Conservation (phyloP, 2,329 filamentous ascomycete species). For the Talaromyces pinophilus region DNA sequence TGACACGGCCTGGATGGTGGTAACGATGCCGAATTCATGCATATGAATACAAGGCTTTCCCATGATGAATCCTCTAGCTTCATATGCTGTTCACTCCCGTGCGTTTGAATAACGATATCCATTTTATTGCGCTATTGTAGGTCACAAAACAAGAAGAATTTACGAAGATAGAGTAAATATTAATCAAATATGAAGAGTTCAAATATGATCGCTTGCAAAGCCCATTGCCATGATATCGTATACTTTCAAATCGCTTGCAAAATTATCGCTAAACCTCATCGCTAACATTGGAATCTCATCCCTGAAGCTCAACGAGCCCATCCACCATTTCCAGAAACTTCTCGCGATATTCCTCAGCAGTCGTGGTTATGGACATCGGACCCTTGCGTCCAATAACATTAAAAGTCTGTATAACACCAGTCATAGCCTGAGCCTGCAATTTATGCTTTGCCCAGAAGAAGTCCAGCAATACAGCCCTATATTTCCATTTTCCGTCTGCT, state of each 20-base stretch:
- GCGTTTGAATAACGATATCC: not conserved
- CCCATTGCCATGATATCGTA: not conserved
- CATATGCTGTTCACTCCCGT: not conserved
- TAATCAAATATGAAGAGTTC: not conserved
- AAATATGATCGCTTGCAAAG: not conserved
- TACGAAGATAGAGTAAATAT: not conserved
- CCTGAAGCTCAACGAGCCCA: constrained; percentile 44
- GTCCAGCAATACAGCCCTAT: constrained; percentile 68
- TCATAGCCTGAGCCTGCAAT: constrained; percentile 65
- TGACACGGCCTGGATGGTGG: not conserved
- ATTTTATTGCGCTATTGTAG: not conserved
- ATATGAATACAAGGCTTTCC: not conserved
- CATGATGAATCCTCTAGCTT: not conserved
- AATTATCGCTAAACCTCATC: not conserved
- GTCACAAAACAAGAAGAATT: not conserved
- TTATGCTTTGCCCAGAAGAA: constrained; percentile 80
- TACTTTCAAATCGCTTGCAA: not conserved
- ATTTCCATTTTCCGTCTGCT: constrained; percentile 65
- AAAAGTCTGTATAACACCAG: constrained; percentile 63
- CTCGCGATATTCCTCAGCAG: constrained; percentile 65
- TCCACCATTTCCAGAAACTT: constrained; percentile 58
- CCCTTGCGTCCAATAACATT: constrained; percentile 65
- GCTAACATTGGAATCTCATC: not conserved
- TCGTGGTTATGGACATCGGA: constrained; percentile 74
- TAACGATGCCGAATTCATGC: not conserved